These are phyloP conservation scores for Hamigera avellanea DNA, from an alignment of 495 filamentous ascomycete genomes.

Conservation along the genomic window DNA sequence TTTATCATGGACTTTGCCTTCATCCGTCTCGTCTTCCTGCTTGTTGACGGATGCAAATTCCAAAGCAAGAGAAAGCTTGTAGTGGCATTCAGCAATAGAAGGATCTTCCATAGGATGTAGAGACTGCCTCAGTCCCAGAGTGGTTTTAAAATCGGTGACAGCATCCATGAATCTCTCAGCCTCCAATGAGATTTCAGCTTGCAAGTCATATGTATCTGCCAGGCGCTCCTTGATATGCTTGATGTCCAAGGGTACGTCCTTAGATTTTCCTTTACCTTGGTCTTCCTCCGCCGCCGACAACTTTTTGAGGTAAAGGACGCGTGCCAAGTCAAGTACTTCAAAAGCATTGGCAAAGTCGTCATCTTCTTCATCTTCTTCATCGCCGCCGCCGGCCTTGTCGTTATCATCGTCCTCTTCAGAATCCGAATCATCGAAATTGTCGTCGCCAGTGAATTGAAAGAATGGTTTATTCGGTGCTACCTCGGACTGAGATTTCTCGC, in stretches of 20 bases:
- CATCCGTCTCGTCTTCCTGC: conserved; percentile 28
- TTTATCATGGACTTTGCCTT: conserved; percentile 11
- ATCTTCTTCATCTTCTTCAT: conserved; percentile 78
- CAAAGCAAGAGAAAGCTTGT: conserved; percentile 86
- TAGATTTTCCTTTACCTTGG: conserved; percentile 38
- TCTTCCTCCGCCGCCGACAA: conserved; percentile 40
- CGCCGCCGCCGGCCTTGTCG: conserved; percentile 27
- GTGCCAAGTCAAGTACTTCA: conserved; percentile 83
- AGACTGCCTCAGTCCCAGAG: conserved; percentile 62
- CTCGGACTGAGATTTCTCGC: conserved; percentile 26
- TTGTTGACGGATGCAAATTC: conserved; percentile 82
- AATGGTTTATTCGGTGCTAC: conserved; percentile 48
- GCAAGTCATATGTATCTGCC: conserved; percentile 81
- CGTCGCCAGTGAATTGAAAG: conserved; percentile 90
- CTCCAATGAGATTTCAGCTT: conserved; percentile 89
- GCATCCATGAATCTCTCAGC: conserved; percentile 80
- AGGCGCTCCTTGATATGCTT: conserved; percentile 68
- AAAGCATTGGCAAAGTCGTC: conserved; percentile 87
- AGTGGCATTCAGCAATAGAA: conserved; percentile 85
- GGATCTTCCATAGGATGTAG: conserved; percentile 70
- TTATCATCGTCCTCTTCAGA: conserved; percentile 54
- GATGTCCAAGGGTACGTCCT: conserved; percentile 34
- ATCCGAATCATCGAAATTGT: conserved; percentile 72
- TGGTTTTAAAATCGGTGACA: conserved; percentile 63
- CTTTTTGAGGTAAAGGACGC: conserved; percentile 60